Base-by-base conservation (phyloP, 2,329 filamentous ascomycete genomes). In the Elsinoe necatrix region DNA sequence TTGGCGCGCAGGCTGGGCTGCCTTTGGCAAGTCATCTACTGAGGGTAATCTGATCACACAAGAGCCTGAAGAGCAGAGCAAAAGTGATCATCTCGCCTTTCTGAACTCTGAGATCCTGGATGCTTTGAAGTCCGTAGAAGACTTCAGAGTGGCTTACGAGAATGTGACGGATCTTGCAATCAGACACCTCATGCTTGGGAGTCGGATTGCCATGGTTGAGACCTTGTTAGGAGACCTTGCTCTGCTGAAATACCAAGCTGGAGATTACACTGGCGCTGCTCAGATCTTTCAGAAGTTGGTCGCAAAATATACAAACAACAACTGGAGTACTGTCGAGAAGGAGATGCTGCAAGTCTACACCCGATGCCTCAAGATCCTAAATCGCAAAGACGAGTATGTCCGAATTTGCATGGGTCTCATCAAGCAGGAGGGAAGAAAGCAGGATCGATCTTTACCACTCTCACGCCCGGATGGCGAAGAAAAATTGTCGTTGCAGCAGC, bases 261-360 rank as follows among this genome's bases (percentile, higher is more conserved):
- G 81, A 20, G 87, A 97, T 62, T 91, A 84, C 66, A 76, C 75
- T 1, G 79, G 82, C 1, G 91, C 93, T 0, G 84, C 87, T 0
- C 80, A 80, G 0, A 91, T 87, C 65, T 93, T 98, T 64, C 81
- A 86, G 64, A 80, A 84, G 45, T 83, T 93, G 42, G 85, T 87
- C 0, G 84, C 86, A 0, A 87, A 88, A 60, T 95, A 93, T 63
- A 86, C 85, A 0, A 82, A 85, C 57, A 83, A 80, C 57, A 81
- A 84, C 45, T 97, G 93, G 91, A 83, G 80, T 55, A 75, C 85
- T 0, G 76, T 95, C 11, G 90, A 97, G 66, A 75, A 89, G 2
- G 86, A 86, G 0, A 87, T 95, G 80, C 78, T 97, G 4, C 81
- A 88, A 61, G 86, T 96, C 78, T 93, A 96, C 67, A 82, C 87